These are phyloP conservation scores for Annulohypoxylon bovei DNA, from an alignment of 495 filamentous ascomycete genomes.

Conservation along the genomic window DNA sequence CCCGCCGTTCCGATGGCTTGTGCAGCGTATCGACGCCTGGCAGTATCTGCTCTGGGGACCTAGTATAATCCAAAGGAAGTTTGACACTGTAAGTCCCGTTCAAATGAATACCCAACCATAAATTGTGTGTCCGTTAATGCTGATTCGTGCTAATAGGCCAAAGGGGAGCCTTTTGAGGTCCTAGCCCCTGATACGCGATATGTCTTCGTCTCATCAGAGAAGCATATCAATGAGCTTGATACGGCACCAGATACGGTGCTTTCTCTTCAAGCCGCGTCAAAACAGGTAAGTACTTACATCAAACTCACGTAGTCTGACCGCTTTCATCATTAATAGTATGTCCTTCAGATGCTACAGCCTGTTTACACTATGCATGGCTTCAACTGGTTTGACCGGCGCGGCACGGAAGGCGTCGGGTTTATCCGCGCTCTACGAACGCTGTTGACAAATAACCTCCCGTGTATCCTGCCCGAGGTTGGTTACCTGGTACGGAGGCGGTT, in stretches of 20 bases:
- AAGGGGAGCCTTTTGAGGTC: not conserved
- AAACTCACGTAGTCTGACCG: not conserved
- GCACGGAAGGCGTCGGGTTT: not conserved
- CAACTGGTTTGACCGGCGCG: not conserved
- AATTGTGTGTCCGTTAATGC: no score
- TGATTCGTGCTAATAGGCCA: no score
- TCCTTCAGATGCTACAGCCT: not conserved
- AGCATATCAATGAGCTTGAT: not conserved
- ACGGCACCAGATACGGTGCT: not conserved
- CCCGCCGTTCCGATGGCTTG: no score
- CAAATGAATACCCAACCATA: no score
- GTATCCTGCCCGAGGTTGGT: not conserved
- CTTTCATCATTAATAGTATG: not conserved
- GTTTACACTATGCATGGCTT: not conserved
- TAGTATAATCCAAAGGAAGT: no score
- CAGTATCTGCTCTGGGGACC: no score
- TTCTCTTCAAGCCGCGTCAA: not conserved
- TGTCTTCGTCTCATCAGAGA: not conserved
- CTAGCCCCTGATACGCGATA: not conserved
- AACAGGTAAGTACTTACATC: not conserved
- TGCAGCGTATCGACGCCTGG: no score
- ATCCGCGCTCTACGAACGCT: not conserved
- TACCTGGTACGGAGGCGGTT: not conserved
- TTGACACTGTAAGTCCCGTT: no score
- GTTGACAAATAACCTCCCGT: not conserved